Percentiles rank a stretch among this genome's conserved stretches.
Conservation (phyloP, 2,329 filamentous ascomycete genomes). For the Alternaria postmessia region DNA sequence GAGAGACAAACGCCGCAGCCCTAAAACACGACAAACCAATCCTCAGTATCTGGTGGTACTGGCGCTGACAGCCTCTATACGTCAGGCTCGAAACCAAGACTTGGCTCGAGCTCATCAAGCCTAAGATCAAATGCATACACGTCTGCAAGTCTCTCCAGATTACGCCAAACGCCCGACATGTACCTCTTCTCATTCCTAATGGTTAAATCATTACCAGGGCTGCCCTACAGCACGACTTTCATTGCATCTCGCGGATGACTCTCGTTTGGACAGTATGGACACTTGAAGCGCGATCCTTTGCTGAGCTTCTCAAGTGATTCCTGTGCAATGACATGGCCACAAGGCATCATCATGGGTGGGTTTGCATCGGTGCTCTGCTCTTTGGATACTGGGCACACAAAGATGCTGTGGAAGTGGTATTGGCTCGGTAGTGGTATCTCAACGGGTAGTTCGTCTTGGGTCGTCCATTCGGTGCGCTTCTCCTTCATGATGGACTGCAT, state of each 20-base stretch:
- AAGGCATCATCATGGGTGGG: conserved; percentile 95
- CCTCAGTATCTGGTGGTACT: not conserved
- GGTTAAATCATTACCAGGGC: not conserved
- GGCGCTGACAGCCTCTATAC: not conserved
- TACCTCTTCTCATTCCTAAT: not conserved
- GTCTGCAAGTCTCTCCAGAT: not conserved
- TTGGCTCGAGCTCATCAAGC: not conserved
- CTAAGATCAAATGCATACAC: not conserved
- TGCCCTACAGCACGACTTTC: conserved; percentile 44
- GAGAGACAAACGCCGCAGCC: not conserved
- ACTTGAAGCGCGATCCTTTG: conserved; percentile 87
- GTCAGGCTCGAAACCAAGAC: not conserved
- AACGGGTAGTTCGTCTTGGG: conserved; percentile 85
- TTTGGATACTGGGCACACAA: conserved; percentile 96
- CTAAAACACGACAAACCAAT: not conserved
- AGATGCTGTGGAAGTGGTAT: conserved; percentile 89
- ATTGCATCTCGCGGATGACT: conserved; percentile 76
- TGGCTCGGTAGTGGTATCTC: conserved; percentile 71
- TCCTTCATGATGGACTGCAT: conserved; percentile 86
- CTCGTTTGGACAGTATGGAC: conserved; percentile 92
- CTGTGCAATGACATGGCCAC: conserved; percentile 89
- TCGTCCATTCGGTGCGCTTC: conserved; percentile 94
- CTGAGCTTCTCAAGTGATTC: conserved; percentile 82
- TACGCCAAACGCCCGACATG: not conserved
- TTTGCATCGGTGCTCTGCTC: conserved; percentile 94